Evolutionary conservation across 495 filamentous ascomycete genomes (phyloP).

Genomic region (Parachaetomium inaequale): DNA sequence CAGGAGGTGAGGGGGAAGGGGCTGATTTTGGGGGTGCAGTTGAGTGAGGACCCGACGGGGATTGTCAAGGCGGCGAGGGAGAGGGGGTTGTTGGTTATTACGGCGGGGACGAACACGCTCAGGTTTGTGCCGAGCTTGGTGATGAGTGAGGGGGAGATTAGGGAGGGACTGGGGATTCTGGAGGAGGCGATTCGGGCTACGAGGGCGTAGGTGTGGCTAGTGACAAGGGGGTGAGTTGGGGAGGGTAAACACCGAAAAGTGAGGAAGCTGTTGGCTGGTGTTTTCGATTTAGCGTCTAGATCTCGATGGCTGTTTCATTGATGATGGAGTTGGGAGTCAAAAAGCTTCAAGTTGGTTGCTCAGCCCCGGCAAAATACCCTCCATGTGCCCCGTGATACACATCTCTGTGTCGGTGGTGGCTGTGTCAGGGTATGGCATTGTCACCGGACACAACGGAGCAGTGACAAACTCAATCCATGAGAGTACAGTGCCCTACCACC

Average conservation of each 20-base stretch:
- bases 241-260: background rate
- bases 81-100: slow-evolving; percentile 85
- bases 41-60: slow-evolving; percentile 62
- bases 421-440: background rate
- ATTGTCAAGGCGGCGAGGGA: slow-evolving; percentile 84
- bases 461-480: background rate
- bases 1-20: slow-evolving; percentile 78
- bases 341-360: background rate
- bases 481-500: background rate
- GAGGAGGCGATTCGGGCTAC: slow-evolving; percentile 63
- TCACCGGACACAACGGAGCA: background rate
- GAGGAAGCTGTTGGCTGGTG: background rate
- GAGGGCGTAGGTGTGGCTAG: slow-evolving; percentile 9
- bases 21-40: slow-evolving; percentile 79
- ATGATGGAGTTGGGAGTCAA: background rate
- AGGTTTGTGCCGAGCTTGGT: slow-evolving; percentile 81
- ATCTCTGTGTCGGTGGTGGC: background rate
- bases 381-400: background rate
- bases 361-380: background rate
- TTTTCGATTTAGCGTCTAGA: background rate
- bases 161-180: slow-evolving; percentile 69
- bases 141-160: slow-evolving; percentile 72
- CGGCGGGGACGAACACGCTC: slow-evolving; percentile 82
- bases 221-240: background rate
- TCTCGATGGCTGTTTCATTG: background rate